Evolutionary conservation across 2,329 filamentous ascomycete species (phyloP).

Genomic region (Colletotrichum eremochloae): DNA sequence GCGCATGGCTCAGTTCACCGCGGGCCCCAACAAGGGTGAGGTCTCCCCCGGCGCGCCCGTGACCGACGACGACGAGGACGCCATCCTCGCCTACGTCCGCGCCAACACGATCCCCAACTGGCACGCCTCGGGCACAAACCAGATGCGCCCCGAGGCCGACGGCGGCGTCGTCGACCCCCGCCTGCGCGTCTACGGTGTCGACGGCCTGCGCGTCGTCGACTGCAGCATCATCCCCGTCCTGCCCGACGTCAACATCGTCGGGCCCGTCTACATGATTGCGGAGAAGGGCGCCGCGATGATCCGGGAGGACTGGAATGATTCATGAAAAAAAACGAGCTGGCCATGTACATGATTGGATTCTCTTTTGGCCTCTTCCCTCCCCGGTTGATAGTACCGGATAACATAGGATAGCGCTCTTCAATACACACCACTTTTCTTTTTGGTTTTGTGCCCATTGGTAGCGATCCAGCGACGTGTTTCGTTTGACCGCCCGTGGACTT

Average conservation of each 20-base stretch:
- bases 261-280: conserved; percentile 45
- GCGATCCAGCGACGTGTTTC: too few species aligned
- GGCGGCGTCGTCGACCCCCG: conserved; percentile 46
- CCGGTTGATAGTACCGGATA: not conserved
- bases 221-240: conserved; percentile 61
- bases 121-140: conserved; percentile 64
- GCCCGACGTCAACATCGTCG: conserved; percentile 52
- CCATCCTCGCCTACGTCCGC: conserved; percentile 48
- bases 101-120: conserved; percentile 48
- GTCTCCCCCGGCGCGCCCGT: conserved; percentile 44
- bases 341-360: not conserved
- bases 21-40: conserved; percentile 46
- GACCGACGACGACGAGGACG: conserved; percentile 45
- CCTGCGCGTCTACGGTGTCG: conserved; percentile 67
- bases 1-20: conserved; percentile 45
- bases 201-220: conserved; percentile 63
- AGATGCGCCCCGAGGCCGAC: conserved; percentile 58
- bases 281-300: conserved; percentile 51
- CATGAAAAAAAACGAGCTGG: not conserved
- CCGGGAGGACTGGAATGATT: conserved; percentile 45
- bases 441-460: too few species aligned
- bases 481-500: not conserved
- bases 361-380: too few species aligned
- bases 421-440: not conserved
- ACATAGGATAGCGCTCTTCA: not conserved